These are phyloP conservation scores for Solanum hybrid DNA, from an alignment of 305 asterid genomes.

Conservation along the genomic window DNA sequence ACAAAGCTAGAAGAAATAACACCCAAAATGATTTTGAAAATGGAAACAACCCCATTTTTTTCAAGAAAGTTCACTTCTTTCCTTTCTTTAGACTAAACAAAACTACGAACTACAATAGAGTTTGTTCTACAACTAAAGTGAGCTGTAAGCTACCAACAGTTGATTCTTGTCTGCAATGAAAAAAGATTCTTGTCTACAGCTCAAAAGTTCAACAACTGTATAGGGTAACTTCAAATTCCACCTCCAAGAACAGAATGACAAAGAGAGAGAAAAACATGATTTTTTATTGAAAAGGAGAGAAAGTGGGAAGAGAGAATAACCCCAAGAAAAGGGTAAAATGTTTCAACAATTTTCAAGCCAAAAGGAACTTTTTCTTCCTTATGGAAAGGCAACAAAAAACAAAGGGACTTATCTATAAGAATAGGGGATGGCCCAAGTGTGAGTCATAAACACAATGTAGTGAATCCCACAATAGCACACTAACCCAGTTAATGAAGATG, in stretches of 20 bases:
- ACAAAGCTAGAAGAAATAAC: conserved; percentile 5
- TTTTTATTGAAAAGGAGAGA: neutral
- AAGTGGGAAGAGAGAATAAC: neutral
- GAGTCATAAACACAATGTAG: neutral
- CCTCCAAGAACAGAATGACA: neutral
- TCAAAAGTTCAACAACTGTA: neutral
- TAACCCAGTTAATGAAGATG: neutral
- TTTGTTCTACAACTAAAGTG: neutral
- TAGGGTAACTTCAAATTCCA: neutral
- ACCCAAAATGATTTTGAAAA: conserved; percentile 1
- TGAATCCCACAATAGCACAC: neutral
- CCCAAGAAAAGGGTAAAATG: neutral
- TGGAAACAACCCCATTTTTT: conserved; percentile 16
- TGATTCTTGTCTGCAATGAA: neutral
- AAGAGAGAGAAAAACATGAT: neutral
- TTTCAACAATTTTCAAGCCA: neutral
- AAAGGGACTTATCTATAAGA: neutral
- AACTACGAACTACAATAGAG: neutral
- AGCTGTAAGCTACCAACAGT: conserved; percentile 1
- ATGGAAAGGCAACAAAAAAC: neutral
- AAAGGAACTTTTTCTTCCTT: neutral
- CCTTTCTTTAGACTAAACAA: neutral
- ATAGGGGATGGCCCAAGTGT: neutral
- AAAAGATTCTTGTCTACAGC: neutral
- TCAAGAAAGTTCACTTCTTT: neutral